Percentiles rank a stretch among this genome's conserved stretches.
Evolutionary conservation across 768 basidiomycete genomes (phyloP).

Genomic region (Hygrocybe punicea): DNA sequence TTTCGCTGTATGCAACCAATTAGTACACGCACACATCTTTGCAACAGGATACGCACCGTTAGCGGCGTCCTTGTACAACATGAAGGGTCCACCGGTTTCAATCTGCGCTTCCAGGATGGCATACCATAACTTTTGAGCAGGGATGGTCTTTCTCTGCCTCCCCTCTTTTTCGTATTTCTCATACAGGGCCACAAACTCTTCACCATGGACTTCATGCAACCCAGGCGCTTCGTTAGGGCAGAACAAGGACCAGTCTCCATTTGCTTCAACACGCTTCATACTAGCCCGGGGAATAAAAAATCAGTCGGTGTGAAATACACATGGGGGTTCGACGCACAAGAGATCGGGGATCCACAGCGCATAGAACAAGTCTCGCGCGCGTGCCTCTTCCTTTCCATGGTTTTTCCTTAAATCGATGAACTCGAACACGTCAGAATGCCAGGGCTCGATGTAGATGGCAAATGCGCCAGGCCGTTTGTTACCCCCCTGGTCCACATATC

Average conservation of each 20-base stretch:
- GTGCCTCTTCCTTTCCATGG: slow-evolving; percentile 96
- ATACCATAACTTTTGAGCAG: slow-evolving; percentile 98
- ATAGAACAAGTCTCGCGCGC: slow-evolving; percentile 96
- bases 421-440: slow-evolving; percentile 97
- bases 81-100: slow-evolving; percentile 98
- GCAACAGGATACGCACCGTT: slow-evolving; percentile 58
- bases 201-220: slow-evolving; percentile 82
- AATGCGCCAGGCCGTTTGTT: slow-evolving; percentile 99
- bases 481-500: slow-evolving; percentile 98
- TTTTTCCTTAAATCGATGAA: slow-evolving; percentile 98
- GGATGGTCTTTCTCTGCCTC: slow-evolving; percentile 74
- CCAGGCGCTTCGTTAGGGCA: slow-evolving; percentile 96
- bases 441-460: slow-evolving; percentile 97
- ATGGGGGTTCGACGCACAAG: slow-evolving; percentile 55
- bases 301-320: not conserved
- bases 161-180: slow-evolving; percentile 88
- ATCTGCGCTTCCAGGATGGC: slow-evolving; percentile 95
- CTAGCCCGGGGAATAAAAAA: no score
- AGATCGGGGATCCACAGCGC: slow-evolving; percentile 97
- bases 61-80: slow-evolving; percentile 96
- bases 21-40: not conserved
- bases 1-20: slow-evolving; percentile 55
- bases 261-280: slow-evolving; percentile 94
- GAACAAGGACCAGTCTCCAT: slow-evolving; percentile 92
- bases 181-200: slow-evolving; percentile 84